Percentiles rank a stretch among this genome's conserved stretches.
Evolutionary conservation across 1,284 basidiomycete species (phyloP).

Genomic region (Pseudozyma thailandica): DNA sequence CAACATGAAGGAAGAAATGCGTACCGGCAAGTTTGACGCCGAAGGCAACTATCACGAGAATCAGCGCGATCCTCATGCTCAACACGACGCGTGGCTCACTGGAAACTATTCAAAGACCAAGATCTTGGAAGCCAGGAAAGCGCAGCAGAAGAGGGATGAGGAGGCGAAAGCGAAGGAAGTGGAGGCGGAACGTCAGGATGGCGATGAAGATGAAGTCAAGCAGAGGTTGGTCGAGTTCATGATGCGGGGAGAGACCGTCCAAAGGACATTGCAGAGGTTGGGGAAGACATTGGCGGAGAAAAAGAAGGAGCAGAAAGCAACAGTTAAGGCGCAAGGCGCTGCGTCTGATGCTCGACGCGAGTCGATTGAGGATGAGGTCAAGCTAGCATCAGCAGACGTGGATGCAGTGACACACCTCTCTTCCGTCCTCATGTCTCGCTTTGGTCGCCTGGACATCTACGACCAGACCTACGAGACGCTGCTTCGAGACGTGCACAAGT

Average conservation of each 20-base stretch:
- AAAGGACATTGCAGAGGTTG: slow-evolving; percentile 87
- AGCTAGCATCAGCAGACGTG: slow-evolving; percentile 33
- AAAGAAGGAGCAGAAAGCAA: slow-evolving; percentile 71
- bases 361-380: not conserved
- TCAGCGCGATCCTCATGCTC: slow-evolving; percentile 83
- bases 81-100: slow-evolving; percentile 95
- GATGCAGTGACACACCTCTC: slow-evolving; percentile 59
- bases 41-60: slow-evolving; percentile 88
- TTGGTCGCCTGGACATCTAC: slow-evolving; percentile 63
- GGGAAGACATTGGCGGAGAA: slow-evolving; percentile 70
- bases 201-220: slow-evolving; percentile 73
- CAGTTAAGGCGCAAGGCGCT: slow-evolving; percentile 70
- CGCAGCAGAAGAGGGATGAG: slow-evolving; percentile 74
- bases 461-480: slow-evolving; percentile 63
- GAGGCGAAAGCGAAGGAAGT: slow-evolving; percentile 59
- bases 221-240: slow-evolving; percentile 73
- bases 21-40: slow-evolving; percentile 93
- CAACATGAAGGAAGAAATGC: slow-evolving; percentile 99
- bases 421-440: slow-evolving; percentile 60
- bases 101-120: slow-evolving; percentile 81
- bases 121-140: slow-evolving; percentile 81
- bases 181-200: slow-evolving; percentile 79
- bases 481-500: slow-evolving; percentile 54
- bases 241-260: slow-evolving; percentile 87
- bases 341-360: too few relatives aligned